A percentile compares a stretch with the other conserved stretches of the same genome.
These are phyloP conservation scores for Cornus kousa DNA, from an alignment of 148 eudicot species.

Conservation along the genomic window DNA sequence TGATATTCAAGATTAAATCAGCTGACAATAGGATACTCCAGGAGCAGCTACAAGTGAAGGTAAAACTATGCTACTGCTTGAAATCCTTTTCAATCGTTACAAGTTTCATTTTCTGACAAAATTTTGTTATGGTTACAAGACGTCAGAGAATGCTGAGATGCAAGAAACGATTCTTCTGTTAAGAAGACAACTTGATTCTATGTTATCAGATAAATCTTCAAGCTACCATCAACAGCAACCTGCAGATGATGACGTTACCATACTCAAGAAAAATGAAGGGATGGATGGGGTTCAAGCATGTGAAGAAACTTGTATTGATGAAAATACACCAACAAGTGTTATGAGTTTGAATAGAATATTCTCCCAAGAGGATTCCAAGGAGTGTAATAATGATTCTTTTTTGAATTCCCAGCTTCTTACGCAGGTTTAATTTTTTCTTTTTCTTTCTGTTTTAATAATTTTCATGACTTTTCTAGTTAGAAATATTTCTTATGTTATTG, in stretches of 20 bases:
- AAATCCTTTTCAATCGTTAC: background rate
- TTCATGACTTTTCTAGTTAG: background rate
- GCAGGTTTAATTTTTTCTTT: conserved; percentile 32
- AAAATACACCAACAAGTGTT: conserved; percentile 38
- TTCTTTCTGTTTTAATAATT: background rate
- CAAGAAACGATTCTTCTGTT: conserved; percentile 35
- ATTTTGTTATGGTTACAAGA: conserved; percentile 8
- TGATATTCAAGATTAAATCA: conserved; percentile 43
- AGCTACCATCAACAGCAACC: conserved; percentile 8
- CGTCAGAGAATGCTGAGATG: conserved; percentile 34
- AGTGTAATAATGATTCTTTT: conserved; percentile 20
- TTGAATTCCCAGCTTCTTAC: conserved; percentile 31
- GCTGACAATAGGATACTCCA: conserved; percentile 66
- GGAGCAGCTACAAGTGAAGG: conserved; percentile 66
- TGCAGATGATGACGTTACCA: background rate
- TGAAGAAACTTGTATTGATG: conserved; percentile 28
- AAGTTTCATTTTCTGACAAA: background rate
- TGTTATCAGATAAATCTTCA: conserved; percentile 30
- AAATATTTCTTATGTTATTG: background rate
- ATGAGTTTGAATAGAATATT: conserved; percentile 37
- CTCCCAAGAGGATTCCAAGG: conserved; percentile 25
- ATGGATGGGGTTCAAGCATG: conserved; percentile 12
- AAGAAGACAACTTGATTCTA: conserved; percentile 32
- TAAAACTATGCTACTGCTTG: conserved; percentile 11
- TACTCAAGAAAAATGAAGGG: conserved; percentile 8